phyloP scores from a whole-genome alignment of 805 yeast genomes.

The Pichia manshurica region DNA sequence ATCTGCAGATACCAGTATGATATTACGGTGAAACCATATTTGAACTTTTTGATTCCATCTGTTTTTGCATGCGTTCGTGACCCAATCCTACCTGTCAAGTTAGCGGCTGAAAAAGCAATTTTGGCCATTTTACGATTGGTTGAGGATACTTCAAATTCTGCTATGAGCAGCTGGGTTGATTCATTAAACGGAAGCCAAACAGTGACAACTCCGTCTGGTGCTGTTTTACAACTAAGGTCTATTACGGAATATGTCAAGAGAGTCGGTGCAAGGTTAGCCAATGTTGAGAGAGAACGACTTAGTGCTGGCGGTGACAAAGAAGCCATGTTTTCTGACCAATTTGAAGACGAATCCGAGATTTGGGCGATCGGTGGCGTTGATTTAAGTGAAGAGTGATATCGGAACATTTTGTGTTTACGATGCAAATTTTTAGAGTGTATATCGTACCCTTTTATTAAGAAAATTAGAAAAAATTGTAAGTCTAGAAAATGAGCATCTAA shows the following conservation, averaged over 20 bases:
- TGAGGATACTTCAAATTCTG: slow-evolving; percentile 49
- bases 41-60: slow-evolving; percentile 58
- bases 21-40: slow-evolving; percentile 43
- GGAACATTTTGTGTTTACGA: background rate
- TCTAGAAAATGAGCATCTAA: background rate
- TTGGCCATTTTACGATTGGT: slow-evolving; percentile 66
- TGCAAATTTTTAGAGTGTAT: background rate
- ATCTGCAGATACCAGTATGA: slow-evolving; percentile 57
- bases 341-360: slow-evolving; percentile 80
- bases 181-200: slow-evolving; percentile 33
- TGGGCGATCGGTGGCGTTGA: slow-evolving; percentile 83
- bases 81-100: slow-evolving; percentile 80
- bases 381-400: slow-evolving; percentile 23
- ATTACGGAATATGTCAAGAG: slow-evolving; percentile 84
- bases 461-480: too few species aligned
- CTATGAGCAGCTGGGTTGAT: slow-evolving; percentile 62
- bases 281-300: slow-evolving; percentile 80
- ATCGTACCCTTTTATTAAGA: background rate
- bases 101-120: slow-evolving; percentile 91
- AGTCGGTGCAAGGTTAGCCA: slow-evolving; percentile 82
- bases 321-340: slow-evolving; percentile 74
- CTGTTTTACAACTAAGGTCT: slow-evolving; percentile 56
- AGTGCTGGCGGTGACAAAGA: slow-evolving; percentile 89
- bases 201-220: slow-evolving; percentile 40
- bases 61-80: slow-evolving; percentile 83